Percentiles rank a stretch among this genome's conserved stretches.
Evolutionary conservation across 169 alveolate genomes (phyloP).

Genomic region (Plasmodium gonderi): DNA sequence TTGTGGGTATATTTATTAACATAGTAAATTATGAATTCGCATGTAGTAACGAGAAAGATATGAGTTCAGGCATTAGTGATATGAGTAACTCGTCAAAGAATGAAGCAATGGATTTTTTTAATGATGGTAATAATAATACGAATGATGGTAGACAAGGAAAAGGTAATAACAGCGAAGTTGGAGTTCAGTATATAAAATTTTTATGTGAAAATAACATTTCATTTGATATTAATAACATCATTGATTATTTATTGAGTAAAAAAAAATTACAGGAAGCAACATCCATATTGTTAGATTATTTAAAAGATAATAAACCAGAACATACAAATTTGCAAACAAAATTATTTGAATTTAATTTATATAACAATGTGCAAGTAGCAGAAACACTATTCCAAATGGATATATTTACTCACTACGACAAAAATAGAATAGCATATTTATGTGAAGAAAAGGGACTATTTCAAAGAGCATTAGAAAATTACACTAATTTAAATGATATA

Average conservation of each 20-base stretch:
- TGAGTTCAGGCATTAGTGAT: constrained; percentile 69
- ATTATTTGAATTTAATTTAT: constrained; percentile 96
- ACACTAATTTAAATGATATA: constrained; percentile 93
- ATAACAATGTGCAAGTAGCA: constrained; percentile 86
- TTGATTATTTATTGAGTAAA: constrained; percentile 65
- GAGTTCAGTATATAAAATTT: constrained; percentile 46
- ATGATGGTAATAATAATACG: constrained; percentile 22
- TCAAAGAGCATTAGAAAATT: constrained; percentile 97
- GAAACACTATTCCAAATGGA: constrained; percentile 76
- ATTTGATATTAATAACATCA: constrained; percentile 51
- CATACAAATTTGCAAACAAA: constrained; percentile 98
- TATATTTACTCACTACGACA: constrained; percentile 97
- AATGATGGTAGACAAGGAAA: constrained; percentile 3
- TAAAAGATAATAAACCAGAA: constrained; percentile 96
- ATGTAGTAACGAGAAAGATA: constrained; percentile 78
- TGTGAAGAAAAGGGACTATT: constrained; percentile 98
- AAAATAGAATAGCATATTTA: constrained; percentile 95
- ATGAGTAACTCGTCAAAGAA: constrained; percentile 74
- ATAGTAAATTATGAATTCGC: constrained; percentile 77
- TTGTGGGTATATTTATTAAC: constrained; percentile 78
- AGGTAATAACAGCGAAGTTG: constrained; percentile 36
- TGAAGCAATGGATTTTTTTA: constrained; percentile 67
- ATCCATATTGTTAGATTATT: constrained; percentile 96
- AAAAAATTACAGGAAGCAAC: constrained; percentile 97
- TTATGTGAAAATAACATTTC: constrained; percentile 67